phyloP scores from a whole-genome alignment of 139 green algal genomes.

The Cymbomonas tetramitiformis region DNA sequence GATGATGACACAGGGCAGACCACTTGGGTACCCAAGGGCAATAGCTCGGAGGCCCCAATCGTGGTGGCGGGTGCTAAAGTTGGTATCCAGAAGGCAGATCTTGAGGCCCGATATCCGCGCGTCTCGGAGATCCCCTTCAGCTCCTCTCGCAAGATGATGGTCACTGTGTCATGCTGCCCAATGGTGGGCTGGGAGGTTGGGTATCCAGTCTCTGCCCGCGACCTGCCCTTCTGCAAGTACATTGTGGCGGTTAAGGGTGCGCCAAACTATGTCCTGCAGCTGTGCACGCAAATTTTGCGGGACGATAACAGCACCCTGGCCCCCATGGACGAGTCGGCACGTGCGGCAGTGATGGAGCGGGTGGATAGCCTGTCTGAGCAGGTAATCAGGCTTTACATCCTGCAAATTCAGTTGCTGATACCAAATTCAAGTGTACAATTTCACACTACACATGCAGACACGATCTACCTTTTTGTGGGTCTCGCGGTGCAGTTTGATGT shows the following conservation, averaged over 20 bases:
- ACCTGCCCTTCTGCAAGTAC: not conserved
- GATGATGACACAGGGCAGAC: not conserved
- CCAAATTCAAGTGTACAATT: too few species aligned
- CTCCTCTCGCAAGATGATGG: conserved; percentile 17
- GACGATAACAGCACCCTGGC: not conserved
- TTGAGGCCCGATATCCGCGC: not conserved
- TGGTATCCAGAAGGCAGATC: conserved; percentile 1
- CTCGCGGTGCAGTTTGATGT: too few species aligned
- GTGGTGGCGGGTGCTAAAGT: conserved; percentile 3
- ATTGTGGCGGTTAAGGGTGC: conserved; percentile 11
- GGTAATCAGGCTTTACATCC: not conserved
- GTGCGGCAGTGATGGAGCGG: not conserved
- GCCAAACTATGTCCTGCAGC: conserved; percentile 15
- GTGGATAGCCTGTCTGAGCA: conserved; percentile 5
- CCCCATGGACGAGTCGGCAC: not conserved
- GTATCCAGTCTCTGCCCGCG: not conserved
- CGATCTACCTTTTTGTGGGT: too few species aligned
- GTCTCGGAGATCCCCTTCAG: conserved; percentile 6
- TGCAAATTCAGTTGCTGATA: too few species aligned
- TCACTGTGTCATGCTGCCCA: too few species aligned
- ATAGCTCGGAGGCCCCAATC: conserved; percentile 9
- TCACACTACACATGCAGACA: too few species aligned
- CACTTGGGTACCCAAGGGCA: conserved; percentile 4
- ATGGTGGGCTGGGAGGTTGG: too few species aligned
- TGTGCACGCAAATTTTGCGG: conserved; percentile 2